These are phyloP conservation scores for Lactifluus pinguis DNA, from an alignment of 768 basidiomycete species.

Conservation along the genomic window DNA sequence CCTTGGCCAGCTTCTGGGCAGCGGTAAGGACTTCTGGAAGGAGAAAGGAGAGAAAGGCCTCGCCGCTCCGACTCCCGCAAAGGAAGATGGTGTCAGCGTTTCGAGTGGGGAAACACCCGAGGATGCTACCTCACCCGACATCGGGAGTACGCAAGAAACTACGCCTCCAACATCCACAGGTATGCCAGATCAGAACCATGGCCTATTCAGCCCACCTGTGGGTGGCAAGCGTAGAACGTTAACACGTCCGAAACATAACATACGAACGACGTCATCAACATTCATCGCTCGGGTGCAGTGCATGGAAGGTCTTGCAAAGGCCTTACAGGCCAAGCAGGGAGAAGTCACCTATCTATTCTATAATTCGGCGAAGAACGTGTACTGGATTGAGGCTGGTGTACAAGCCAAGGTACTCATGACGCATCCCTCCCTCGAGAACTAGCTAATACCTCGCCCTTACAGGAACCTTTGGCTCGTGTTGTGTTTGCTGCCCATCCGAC, in stretches of 20 bases:
- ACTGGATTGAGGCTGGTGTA: constrained; percentile 81
- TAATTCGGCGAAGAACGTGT: constrained; percentile 73
- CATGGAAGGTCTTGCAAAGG: constrained; percentile 64
- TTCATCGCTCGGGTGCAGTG: constrained; percentile 85
- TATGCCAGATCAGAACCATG: constrained; percentile 36
- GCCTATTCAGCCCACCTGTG: constrained; percentile 44
- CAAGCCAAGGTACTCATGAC: constrained; percentile 60
- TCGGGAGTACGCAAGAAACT: constrained; percentile 23
- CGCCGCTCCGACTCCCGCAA: constrained; percentile 8
- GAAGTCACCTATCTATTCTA: constrained; percentile 83
- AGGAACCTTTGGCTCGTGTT: constrained; percentile 84
- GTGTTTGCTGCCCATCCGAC: constrained; percentile 84
- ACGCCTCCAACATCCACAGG: constrained; percentile 32
- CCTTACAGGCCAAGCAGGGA: constrained; percentile 70
- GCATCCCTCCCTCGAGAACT: background rate
- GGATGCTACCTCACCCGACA: constrained; percentile 37
- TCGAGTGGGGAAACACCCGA: constrained; percentile 80
- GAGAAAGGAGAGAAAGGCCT: constrained; percentile 42
- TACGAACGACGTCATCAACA: constrained; percentile 83
- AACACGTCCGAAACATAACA: constrained; percentile 80
- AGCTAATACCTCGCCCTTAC: background rate
- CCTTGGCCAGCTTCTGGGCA: constrained; percentile 58
- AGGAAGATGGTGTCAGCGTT: constrained; percentile 54
- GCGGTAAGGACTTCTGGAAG: constrained; percentile 56
- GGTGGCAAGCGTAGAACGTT: constrained; percentile 53